phyloP scores from a whole-genome alignment of 371 early-diverging fungal species.

The Dentiscutata heterogama region DNA sequence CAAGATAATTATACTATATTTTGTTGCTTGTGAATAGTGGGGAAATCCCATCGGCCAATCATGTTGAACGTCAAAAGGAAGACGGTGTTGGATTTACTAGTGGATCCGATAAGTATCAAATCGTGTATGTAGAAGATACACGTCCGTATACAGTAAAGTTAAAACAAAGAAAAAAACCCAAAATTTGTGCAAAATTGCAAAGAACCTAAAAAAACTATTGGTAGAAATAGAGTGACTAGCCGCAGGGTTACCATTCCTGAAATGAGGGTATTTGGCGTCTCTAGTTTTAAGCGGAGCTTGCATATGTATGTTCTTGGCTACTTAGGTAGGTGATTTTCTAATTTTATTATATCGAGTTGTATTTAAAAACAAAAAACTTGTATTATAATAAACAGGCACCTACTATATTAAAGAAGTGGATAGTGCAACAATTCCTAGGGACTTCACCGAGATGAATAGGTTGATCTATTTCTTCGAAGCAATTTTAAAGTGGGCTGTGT shows the following conservation, averaged over 20 bases:
- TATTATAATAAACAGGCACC: too few relatives aligned
- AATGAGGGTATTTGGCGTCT: not conserved
- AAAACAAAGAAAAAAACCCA: not conserved
- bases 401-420: too few relatives aligned
- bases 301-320: too few relatives aligned
- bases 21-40: slow-evolving; percentile 6
- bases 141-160: slow-evolving; percentile 12
- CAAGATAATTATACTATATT: not conserved
- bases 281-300: too few relatives aligned
- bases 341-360: too few relatives aligned
- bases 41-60: slow-evolving; percentile 19
- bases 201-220: not conserved
- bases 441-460: too few relatives aligned
- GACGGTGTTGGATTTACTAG: slow-evolving; percentile 34
- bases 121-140: slow-evolving; percentile 13
- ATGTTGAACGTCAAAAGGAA: slow-evolving; percentile 8
- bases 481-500: too few relatives aligned
- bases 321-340: too few relatives aligned
- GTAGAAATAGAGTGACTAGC: not conserved
- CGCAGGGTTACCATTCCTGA: not conserved
- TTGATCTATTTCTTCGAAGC: too few relatives aligned
- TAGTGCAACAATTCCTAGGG: too few relatives aligned
- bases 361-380: too few relatives aligned
- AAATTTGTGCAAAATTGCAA: not conserved
- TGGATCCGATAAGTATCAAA: not conserved